These are phyloP conservation scores for Colletotrichum lini DNA, from an alignment of 2,329 filamentous ascomycete species.

Conservation along the genomic window DNA sequence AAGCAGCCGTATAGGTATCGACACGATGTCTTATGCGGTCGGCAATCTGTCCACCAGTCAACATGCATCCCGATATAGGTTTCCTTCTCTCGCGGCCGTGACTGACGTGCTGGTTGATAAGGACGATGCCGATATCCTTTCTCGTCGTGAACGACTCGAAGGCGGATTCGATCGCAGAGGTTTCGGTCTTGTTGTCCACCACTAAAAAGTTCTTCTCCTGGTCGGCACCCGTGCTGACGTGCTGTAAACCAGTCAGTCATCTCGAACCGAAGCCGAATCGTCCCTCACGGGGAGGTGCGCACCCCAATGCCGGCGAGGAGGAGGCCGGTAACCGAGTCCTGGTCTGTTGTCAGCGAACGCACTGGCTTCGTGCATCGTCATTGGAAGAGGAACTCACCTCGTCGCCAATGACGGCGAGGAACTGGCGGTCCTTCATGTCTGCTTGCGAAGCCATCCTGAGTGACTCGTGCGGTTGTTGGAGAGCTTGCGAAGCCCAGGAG, in stretches of 20 bases:
- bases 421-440: constrained; percentile 88
- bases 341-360: constrained; percentile 38
- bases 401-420: constrained; percentile 97
- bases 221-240: constrained; percentile 90
- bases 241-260: constrained; percentile 65
- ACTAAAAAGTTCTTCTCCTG: constrained; percentile 98
- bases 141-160: constrained; percentile 91
- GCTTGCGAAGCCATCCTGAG: constrained; percentile 65
- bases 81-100: background rate
- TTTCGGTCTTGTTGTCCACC: constrained; percentile 95
- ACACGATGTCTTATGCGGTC: constrained; percentile 93
- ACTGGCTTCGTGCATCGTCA: constrained; percentile 45
- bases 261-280: constrained; percentile 1
- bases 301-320: constrained; percentile 96
- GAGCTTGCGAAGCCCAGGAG: constrained; percentile 28
- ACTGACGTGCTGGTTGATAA: constrained; percentile 97
- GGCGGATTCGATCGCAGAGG: constrained; percentile 85
- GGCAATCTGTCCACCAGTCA: constrained; percentile 76
- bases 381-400: constrained; percentile 73
- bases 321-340: constrained; percentile 97
- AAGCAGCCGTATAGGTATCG: constrained; percentile 93
- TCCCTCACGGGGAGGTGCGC: constrained; percentile 49
- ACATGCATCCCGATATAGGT: constrained; percentile 6
- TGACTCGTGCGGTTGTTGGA: constrained; percentile 39
- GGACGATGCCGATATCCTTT: constrained; percentile 95